Evolutionary conservation across 2,329 filamentous ascomycete species (phyloP).

Genomic region (Epichloe gansuensis): DNA sequence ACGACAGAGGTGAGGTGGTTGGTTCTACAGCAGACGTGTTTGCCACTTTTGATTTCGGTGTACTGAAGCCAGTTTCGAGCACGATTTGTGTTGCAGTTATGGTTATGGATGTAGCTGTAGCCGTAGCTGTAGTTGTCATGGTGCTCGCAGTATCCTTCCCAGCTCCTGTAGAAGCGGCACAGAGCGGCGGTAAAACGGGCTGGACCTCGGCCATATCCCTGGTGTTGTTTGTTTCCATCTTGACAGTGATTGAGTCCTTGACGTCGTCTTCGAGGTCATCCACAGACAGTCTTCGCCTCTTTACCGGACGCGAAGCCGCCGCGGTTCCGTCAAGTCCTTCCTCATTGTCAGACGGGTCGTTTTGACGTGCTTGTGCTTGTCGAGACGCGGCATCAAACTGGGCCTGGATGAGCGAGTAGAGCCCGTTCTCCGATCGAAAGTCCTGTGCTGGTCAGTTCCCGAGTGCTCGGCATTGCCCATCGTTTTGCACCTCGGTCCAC

Average conservation of each 20-base stretch:
- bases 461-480: neutral
- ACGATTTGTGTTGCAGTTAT: neutral
- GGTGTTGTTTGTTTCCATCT: neutral
- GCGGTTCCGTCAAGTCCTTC: constrained; percentile 10
- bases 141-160: constrained; percentile 7
- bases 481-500: neutral
- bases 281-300: constrained; percentile 21
- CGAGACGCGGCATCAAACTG: constrained; percentile 45
- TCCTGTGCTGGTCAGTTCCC: constrained; percentile 33
- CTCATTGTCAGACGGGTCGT: constrained; percentile 14
- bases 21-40: constrained; percentile 10
- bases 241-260: neutral
- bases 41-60: constrained; percentile 6
- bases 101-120: neutral
- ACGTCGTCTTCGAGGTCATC: neutral
- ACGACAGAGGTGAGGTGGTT: constrained; percentile 25
- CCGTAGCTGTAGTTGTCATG: constrained; percentile 1
- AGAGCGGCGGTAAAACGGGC: neutral
- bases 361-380: constrained; percentile 19
- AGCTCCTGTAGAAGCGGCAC: neutral
- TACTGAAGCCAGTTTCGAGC: constrained; percentile 5
- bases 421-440: constrained; percentile 58
- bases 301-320: constrained; percentile 14
- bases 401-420: constrained; percentile 59
- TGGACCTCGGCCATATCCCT: neutral